These are phyloP conservation scores for Spergularia marina DNA, from an alignment of 148 eudicot genomes.

Conservation along the genomic window DNA sequence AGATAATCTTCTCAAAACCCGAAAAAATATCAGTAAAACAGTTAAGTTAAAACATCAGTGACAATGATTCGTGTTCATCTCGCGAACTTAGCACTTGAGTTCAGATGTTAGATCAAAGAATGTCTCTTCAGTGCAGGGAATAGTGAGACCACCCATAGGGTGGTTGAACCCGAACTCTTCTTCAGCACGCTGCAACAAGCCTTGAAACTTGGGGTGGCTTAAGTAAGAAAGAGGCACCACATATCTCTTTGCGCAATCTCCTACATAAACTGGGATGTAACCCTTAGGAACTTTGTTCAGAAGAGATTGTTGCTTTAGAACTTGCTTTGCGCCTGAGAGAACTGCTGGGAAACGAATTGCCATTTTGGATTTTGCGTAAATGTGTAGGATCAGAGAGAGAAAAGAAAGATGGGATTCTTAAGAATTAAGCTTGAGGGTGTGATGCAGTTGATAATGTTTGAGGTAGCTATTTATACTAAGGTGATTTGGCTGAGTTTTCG, in stretches of 20 bases:
- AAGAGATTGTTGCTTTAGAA: constrained; percentile 2
- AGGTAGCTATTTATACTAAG: constrained; percentile 1
- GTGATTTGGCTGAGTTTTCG: neutral
- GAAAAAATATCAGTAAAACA: neutral
- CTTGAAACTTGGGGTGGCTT: constrained; percentile 34
- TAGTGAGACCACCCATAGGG: constrained; percentile 32
- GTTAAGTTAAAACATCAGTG: neutral
- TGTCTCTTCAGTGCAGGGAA: constrained; percentile 31
- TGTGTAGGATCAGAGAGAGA: neutral
- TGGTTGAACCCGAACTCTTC: constrained; percentile 33
- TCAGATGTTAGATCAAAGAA: constrained; percentile 27
- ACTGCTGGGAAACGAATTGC: constrained; percentile 11
- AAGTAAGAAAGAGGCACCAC: constrained; percentile 28
- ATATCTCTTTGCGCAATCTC: constrained; percentile 23
- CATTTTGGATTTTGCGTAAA: neutral
- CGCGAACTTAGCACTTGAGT: neutral
- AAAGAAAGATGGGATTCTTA: neutral
- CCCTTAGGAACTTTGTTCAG: constrained; percentile 23
- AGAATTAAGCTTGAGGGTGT: neutral
- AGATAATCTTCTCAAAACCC: constrained; percentile 2
- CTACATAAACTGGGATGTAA: constrained; percentile 25
- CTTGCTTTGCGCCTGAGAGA: constrained; percentile 15
- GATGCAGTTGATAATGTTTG: neutral
- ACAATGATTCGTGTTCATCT: neutral
- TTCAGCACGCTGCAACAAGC: constrained; percentile 27